Conservation (phyloP, 1,139 yeast species). For the Yamadazyma siamensis region DNA sequence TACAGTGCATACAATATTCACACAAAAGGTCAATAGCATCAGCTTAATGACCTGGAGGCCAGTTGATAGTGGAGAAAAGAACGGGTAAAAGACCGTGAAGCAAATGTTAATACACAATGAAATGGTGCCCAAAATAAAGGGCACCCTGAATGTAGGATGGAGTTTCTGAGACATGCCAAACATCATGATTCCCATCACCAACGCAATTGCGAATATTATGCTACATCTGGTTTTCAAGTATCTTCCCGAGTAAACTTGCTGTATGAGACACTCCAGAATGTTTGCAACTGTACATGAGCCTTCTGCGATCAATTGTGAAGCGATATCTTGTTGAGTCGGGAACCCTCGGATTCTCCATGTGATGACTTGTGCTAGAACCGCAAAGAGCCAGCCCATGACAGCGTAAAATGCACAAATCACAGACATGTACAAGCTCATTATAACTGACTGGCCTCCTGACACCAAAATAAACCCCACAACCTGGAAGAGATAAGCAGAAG, state of each 20-base stretch:
- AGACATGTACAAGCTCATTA: conserved; percentile 16
- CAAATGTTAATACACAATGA: conserved; percentile 20
- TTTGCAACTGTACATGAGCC: conserved; percentile 23
- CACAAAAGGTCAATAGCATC: conserved; percentile 22
- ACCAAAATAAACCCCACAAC: conserved; percentile 26
- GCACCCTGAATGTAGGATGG: conserved; percentile 19
- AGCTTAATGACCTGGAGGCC: conserved; percentile 23
- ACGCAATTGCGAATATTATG: conserved; percentile 23
- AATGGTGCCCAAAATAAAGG: conserved; percentile 23
- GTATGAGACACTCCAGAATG: conserved; percentile 18
- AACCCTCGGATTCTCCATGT: conserved; percentile 23
- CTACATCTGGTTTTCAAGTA: conserved; percentile 25
- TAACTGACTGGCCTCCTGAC: conserved; percentile 28
- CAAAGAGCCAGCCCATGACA: conserved; percentile 23
- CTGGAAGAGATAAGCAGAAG: conserved; percentile 26
- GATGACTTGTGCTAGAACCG: conserved; percentile 24
- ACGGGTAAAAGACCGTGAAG: conserved; percentile 27
- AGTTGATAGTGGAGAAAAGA: conserved; percentile 20
- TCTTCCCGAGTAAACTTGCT: conserved; percentile 25
- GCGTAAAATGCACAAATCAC: conserved; percentile 17
- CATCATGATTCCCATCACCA: conserved; percentile 22
- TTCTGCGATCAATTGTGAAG: conserved; percentile 18
- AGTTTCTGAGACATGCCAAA: conserved; percentile 22
- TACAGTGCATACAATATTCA: conserved; percentile 17
- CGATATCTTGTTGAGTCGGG: conserved; percentile 19